Percentiles rank a stretch among this genome's conserved stretches.
Evolutionary conservation across 2,329 filamentous ascomycete species (phyloP).

Genomic region (Sporothrix humicola): DNA sequence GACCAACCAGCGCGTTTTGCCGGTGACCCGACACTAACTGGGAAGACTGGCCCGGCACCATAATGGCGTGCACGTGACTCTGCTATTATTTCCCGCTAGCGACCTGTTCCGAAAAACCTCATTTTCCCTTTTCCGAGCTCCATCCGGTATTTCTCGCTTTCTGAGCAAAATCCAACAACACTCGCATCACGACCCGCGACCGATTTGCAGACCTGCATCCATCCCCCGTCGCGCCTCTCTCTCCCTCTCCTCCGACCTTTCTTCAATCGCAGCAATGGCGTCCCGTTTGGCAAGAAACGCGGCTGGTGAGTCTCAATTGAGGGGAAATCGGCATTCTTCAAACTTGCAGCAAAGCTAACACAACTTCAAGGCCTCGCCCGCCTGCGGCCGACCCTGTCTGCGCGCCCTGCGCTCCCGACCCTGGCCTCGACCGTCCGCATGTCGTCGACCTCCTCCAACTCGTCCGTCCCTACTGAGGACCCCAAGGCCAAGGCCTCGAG

Average conservation of each 20-base stretch:
- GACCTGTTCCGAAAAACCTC: conserved; percentile 53
- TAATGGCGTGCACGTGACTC: conserved; percentile 28
- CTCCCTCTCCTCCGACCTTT: conserved; percentile 44
- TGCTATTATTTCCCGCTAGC: conserved; percentile 34
- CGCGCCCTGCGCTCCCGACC: conserved; percentile 33
- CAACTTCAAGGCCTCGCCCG: conserved; percentile 35
- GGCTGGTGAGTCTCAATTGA: conserved; percentile 70
- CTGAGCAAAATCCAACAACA: conserved; percentile 26
- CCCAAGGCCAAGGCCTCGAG: conserved; percentile 97
- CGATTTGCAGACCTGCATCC: conserved; percentile 16
- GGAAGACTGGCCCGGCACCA: conserved; percentile 11
- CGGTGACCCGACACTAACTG: conserved; percentile 7
- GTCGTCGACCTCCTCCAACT: conserved; percentile 59
- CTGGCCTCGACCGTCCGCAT: conserved; percentile 70
- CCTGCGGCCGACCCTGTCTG: conserved; percentile 36
- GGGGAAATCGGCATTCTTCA: not conserved
- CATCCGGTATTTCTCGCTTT: conserved; percentile 32
- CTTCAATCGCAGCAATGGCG: conserved; percentile 83
- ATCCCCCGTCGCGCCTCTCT: conserved; percentile 40
- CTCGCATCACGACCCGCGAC: conserved; percentile 27
- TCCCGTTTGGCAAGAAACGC: conserved; percentile 96
- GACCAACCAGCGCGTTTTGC: conserved; percentile 23
- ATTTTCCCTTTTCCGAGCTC: conserved; percentile 40
- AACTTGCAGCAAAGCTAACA: not conserved
- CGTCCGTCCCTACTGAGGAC: conserved; percentile 81